Evolutionary conservation across 177 flowering plant genomes (phyloP).

Genomic region (Telopea speciosissima): DNA sequence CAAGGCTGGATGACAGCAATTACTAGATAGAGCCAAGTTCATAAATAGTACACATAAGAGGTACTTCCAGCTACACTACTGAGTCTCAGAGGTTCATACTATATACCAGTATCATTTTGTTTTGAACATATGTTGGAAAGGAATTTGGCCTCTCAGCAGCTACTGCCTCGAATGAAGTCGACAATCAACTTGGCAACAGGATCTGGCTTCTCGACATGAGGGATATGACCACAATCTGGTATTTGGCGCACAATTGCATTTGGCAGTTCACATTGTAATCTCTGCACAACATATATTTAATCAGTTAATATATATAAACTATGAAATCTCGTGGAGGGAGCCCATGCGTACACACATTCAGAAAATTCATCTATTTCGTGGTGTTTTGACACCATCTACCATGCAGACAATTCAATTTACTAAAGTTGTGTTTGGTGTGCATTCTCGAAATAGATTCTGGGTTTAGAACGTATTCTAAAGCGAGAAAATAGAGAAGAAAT

Average conservation of each 20-base stretch:
- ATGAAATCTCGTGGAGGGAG: neutral
- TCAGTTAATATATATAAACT: neutral
- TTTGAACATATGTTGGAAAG: neutral
- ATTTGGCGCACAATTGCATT: slow-evolving; percentile 57
- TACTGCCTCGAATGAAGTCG: slow-evolving; percentile 41
- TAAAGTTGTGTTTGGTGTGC: no score
- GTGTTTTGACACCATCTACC: neutral
- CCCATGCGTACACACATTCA: neutral
- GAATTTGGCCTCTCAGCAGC: slow-evolving; percentile 9
- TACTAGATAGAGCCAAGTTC: no score
- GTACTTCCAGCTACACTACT: no score
- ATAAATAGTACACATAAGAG: no score
- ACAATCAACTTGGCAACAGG: slow-evolving; percentile 45
- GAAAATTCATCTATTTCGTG: neutral
- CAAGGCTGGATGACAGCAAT: no score
- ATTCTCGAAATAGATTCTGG: no score
- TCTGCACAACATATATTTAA: slow-evolving; percentile 35
- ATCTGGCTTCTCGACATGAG: slow-evolving; percentile 83
- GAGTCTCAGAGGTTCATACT: neutral
- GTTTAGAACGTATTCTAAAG: no score
- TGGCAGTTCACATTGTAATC: slow-evolving; percentile 58
- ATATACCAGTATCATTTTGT: neutral
- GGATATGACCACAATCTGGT: slow-evolving; percentile 84
- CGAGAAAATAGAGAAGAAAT: no score
- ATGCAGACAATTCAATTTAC: neutral